Percentiles rank a stretch among this genome's conserved stretches.
Conservation (phyloP, 2,329 filamentous ascomycete species). For the Fusarium buharicum region DNA sequence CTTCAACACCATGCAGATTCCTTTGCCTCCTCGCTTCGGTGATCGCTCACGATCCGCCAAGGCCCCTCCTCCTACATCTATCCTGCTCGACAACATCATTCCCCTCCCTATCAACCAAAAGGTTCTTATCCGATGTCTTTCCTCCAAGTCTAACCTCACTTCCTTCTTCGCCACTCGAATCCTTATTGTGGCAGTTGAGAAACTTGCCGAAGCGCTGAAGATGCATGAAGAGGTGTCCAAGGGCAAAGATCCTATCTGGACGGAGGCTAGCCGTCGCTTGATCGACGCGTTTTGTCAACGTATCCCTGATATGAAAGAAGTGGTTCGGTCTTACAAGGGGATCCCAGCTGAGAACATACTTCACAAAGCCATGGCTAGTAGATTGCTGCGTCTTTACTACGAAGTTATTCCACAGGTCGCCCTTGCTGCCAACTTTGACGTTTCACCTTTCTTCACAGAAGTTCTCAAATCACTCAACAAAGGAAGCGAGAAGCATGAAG, state of each 20-base stretch:
- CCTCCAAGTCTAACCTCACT: constrained; percentile 79
- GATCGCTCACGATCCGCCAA: constrained; percentile 68
- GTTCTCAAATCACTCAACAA: constrained; percentile 71
- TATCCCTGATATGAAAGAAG: constrained; percentile 83
- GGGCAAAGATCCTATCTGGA: constrained; percentile 66
- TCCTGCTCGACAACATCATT: constrained; percentile 86
- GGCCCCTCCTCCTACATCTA: constrained; percentile 79
- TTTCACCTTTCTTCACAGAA: constrained; percentile 78
- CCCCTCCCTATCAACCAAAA: constrained; percentile 85
- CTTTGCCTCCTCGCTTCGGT: constrained; percentile 78
- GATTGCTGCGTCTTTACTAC: constrained; percentile 85
- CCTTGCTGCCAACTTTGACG: constrained; percentile 86
- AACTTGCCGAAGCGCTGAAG: constrained; percentile 72
- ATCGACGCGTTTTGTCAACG: constrained; percentile 79
- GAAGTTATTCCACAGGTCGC: constrained; percentile 82
- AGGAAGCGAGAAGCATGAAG: constrained; percentile 59
- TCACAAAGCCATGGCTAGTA: constrained; percentile 81
- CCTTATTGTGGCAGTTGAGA: constrained; percentile 80
- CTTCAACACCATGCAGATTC: constrained; percentile 80
- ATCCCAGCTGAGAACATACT: constrained; percentile 75
- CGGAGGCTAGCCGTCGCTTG: constrained; percentile 73
- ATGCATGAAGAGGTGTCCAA: constrained; percentile 64
- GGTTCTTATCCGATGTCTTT: constrained; percentile 80
- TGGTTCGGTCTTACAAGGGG: constrained; percentile 78
- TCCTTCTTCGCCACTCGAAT: constrained; percentile 87